Evolutionary conservation across 495 filamentous ascomycete genomes (phyloP).

Genomic region (Hypoxylon crocopeplum): DNA sequence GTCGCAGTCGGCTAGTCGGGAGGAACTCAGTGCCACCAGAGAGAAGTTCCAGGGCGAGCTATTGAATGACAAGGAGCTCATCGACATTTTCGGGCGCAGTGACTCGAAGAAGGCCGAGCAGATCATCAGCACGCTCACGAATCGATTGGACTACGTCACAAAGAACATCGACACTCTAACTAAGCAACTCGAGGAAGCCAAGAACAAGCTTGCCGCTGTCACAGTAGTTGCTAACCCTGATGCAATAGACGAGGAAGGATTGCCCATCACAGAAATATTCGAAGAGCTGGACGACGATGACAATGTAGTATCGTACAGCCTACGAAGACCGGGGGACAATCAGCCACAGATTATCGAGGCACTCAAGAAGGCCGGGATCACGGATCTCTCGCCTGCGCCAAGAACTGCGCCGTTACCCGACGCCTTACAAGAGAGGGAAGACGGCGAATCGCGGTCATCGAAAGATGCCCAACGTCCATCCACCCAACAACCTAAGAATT

Average conservation of each 20-base stretch:
- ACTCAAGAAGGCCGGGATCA: conserved; percentile 73
- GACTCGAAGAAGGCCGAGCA: conserved; percentile 58
- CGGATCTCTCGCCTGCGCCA: conserved; percentile 50
- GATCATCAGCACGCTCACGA: conserved; percentile 72
- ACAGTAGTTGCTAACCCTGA: conserved; percentile 53
- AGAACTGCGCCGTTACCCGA: conserved; percentile 1
- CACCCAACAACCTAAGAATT: not conserved
- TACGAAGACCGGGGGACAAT: conserved; percentile 65
- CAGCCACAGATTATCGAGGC: conserved; percentile 69
- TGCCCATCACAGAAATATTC: conserved; percentile 83
- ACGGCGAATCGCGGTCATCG: not conserved
- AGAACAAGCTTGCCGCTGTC: conserved; percentile 68
- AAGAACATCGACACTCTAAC: conserved; percentile 74
- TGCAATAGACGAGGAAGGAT: conserved; percentile 64
- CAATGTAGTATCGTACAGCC: conserved; percentile 73
- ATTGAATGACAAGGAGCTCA: conserved; percentile 63
- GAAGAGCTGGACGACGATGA: conserved; percentile 94
- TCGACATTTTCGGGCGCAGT: conserved; percentile 66
- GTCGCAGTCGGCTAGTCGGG: conserved; percentile 60
- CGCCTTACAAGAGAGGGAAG: conserved; percentile 5
- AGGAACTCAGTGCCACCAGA: conserved; percentile 50
- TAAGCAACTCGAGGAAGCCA: conserved; percentile 70
- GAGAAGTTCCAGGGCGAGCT: conserved; percentile 52
- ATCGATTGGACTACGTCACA: conserved; percentile 86
- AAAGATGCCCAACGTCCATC: not conserved